phyloP scores from a whole-genome alignment of 2,329 filamentous ascomycete genomes.

The Cladosporium sp. region DNA sequence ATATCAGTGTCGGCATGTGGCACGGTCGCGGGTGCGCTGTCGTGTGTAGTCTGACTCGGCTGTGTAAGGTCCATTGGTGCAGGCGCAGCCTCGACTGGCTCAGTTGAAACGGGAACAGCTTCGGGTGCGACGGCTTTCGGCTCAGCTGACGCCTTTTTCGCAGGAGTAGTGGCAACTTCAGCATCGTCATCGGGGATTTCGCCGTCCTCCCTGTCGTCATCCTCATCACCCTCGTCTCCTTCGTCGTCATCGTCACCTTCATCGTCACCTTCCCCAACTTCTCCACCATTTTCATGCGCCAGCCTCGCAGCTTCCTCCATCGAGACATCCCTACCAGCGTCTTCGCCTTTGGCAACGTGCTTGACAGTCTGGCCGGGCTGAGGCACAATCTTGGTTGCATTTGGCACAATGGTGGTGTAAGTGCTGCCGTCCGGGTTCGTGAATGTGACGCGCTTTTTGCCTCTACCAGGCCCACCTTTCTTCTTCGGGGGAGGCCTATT shows the following conservation, averaged over 20 bases:
- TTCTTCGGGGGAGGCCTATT: constrained; percentile 74
- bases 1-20: not conserved
- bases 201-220: constrained; percentile 34
- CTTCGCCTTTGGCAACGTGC: constrained; percentile 30
- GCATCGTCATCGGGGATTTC: constrained; percentile 27
- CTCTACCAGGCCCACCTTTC: constrained; percentile 68
- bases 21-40: not conserved
- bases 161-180: constrained; percentile 17
- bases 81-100: not conserved
- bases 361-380: constrained; percentile 29
- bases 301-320: constrained; percentile 38
- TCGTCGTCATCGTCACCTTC: constrained; percentile 45
- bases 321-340: constrained; percentile 30
- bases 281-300: constrained; percentile 36
- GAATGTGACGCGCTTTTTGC: constrained; percentile 67
- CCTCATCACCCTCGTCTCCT: constrained; percentile 39
- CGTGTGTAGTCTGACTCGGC: not conserved
- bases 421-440: constrained; percentile 37
- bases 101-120: too few species aligned
- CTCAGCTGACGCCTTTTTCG: constrained; percentile 13
- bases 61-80: not conserved
- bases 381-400: constrained; percentile 32
- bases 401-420: constrained; percentile 34
- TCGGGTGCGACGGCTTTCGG: not conserved
- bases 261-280: constrained; percentile 40